Percentiles rank a stretch among this genome's conserved stretches.
These are phyloP conservation scores for Colletotrichum viniferum DNA, from an alignment of 2,329 filamentous ascomycete species.

Conservation along the genomic window DNA sequence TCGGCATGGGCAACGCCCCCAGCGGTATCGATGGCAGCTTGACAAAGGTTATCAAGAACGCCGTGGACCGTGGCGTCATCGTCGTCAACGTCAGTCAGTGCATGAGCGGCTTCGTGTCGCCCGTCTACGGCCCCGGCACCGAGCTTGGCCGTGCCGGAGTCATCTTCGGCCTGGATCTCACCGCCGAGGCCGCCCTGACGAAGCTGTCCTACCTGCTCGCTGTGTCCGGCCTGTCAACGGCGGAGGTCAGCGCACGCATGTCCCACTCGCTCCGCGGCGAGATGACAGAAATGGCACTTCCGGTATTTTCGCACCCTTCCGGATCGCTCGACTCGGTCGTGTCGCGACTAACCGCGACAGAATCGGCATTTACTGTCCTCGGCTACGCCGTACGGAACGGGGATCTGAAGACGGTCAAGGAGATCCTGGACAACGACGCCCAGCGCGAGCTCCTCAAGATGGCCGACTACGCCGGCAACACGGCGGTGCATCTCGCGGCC, in stretches of 20 bases:
- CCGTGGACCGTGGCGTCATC: constrained; percentile 79
- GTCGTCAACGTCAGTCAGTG: constrained; percentile 95
- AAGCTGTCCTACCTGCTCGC: constrained; percentile 89
- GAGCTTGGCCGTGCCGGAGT: constrained; percentile 83
- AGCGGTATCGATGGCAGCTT: constrained; percentile 80
- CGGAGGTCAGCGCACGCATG: constrained; percentile 74
- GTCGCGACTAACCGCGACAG: constrained; percentile 47
- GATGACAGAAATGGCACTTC: constrained; percentile 76
- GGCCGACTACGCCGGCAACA: constrained; percentile 83
- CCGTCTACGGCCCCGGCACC: constrained; percentile 78
- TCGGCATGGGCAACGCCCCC: constrained; percentile 91
- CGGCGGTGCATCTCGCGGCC: constrained; percentile 63
- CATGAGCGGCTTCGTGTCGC: constrained; percentile 75
- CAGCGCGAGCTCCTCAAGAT: constrained; percentile 70
- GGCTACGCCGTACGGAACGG: constrained; percentile 81
- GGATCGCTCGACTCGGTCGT: constrained; percentile 50
- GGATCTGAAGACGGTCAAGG: constrained; percentile 67
- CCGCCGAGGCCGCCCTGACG: constrained; percentile 87
- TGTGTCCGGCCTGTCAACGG: constrained; percentile 62
- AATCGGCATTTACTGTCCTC: constrained; percentile 74
- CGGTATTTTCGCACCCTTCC: constrained; percentile 77
- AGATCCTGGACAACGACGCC: constrained; percentile 69
- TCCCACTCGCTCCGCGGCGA: constrained; percentile 80
- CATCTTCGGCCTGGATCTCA: constrained; percentile 88
- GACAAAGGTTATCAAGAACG: constrained; percentile 76